Evolutionary conservation across 176 grass and related monocot genomes (phyloP).

Genomic region (Elaeis guineensis): DNA sequence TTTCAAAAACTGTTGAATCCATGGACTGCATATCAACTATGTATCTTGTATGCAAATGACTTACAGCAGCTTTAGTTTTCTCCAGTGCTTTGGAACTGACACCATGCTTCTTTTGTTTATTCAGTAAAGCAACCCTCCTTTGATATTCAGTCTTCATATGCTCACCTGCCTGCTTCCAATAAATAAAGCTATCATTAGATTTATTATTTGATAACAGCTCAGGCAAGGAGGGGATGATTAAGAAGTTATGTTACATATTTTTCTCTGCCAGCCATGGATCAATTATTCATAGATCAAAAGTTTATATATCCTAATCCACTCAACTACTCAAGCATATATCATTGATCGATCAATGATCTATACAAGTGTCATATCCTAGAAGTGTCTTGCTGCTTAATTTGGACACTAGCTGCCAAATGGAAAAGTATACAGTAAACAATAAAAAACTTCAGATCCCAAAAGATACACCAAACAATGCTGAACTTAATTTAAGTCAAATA

Average conservation of each 20-base stretch:
- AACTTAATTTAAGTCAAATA: too few species aligned
- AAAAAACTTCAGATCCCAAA: too few species aligned
- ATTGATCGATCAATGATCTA: too few species aligned
- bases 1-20: slow-evolving; percentile 80
- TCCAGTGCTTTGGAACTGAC: slow-evolving; percentile 48
- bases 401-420: too few species aligned
- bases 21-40: slow-evolving; percentile 69
- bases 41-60: slow-evolving; percentile 80
- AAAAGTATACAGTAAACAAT: too few species aligned
- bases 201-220: not conserved
- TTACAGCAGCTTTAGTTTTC: slow-evolving; percentile 53
- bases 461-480: too few species aligned
- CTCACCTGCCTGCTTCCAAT: slow-evolving; percentile 55
- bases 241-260: not conserved
- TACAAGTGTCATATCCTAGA: too few species aligned
- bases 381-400: too few species aligned
- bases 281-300: too few species aligned
- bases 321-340: too few species aligned
- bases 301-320: too few species aligned
- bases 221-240: not conserved
- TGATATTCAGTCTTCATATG: slow-evolving; percentile 76
- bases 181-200: slow-evolving; percentile 5
- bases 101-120: slow-evolving; percentile 64
- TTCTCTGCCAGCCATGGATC: too few species aligned
- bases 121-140: slow-evolving; percentile 56